These are phyloP conservation scores for Mucuna pruriens DNA, from an alignment of 306 rosid genomes.

Conservation along the genomic window DNA sequence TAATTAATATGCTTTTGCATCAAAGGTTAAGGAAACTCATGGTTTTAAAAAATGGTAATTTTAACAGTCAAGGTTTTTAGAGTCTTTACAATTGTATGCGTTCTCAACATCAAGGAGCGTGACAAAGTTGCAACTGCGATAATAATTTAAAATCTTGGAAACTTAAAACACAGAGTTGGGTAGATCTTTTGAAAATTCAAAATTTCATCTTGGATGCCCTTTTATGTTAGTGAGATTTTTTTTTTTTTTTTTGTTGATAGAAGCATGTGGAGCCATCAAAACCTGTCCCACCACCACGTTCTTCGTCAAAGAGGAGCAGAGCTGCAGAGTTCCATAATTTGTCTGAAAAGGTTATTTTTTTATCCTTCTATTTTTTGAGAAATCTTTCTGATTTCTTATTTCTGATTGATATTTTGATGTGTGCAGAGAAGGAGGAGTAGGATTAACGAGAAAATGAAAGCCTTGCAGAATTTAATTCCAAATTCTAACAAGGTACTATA, in stretches of 20 bases:
- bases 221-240: conserved; percentile 16
- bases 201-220: conserved; percentile 3
- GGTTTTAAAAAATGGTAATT: too few relatives aligned
- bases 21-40: conserved; percentile 5
- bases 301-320: conserved; percentile 84
- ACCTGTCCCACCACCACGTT: conserved; percentile 53
- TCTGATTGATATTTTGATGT: conserved; percentile 39
- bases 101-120: too few relatives aligned
- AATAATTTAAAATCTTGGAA: too few relatives aligned
- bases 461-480: conserved; percentile 89
- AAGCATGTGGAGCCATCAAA: conserved; percentile 63
- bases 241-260: conserved; percentile 13
- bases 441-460: conserved; percentile 96
- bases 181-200: conserved; percentile 34
- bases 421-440: conserved; percentile 90
- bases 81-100: too few relatives aligned
- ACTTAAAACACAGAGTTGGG: not conserved
- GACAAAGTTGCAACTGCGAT: too few relatives aligned
- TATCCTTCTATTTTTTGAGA: not conserved
- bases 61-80: too few relatives aligned
- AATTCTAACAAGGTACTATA: conserved; percentile 92
- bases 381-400: conserved; percentile 26
- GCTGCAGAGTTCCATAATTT: conserved; percentile 94
- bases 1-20: not conserved
- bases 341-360: conserved; percentile 80